phyloP scores from a whole-genome alignment of 306 rosid species.

The Cercis canadensis region DNA sequence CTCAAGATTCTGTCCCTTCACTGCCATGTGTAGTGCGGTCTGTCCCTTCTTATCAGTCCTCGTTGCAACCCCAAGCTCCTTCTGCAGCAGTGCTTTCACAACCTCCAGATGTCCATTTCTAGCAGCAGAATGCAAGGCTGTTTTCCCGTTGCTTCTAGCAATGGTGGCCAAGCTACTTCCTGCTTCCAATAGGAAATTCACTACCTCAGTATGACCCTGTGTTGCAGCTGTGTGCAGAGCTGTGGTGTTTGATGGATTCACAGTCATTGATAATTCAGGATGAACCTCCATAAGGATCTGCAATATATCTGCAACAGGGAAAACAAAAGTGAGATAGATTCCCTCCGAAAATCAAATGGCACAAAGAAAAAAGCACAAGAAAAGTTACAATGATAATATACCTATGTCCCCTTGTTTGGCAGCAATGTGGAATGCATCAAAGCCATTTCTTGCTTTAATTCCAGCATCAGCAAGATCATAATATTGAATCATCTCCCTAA shows the following conservation, averaged over 20 bases:
- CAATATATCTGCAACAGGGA: constrained; percentile 64
- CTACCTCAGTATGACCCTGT: constrained; percentile 82
- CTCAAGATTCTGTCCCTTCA: constrained; percentile 80
- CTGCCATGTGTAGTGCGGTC: constrained; percentile 98
- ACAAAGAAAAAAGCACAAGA: constrained; percentile 27
- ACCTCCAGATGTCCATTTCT: constrained; percentile 89
- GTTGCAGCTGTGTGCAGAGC: constrained; percentile 97
- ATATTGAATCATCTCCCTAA: constrained; percentile 76
- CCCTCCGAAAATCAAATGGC: constrained; percentile 22
- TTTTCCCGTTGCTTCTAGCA: constrained; percentile 92
- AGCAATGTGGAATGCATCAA: constrained; percentile 96
- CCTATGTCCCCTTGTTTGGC: constrained; percentile 97
- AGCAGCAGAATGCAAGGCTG: constrained; percentile 92
- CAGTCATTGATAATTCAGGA: constrained; percentile 89
- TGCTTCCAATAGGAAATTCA: constrained; percentile 69
- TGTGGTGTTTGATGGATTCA: constrained; percentile 89
- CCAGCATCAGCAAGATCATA: constrained; percentile 81
- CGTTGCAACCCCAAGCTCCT: constrained; percentile 63
- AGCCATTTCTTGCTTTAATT: constrained; percentile 88
- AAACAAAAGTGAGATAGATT: background rate
- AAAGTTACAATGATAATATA: constrained; percentile 30
- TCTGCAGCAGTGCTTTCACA: constrained; percentile 60
- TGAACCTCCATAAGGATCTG: constrained; percentile 78
- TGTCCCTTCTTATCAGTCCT: constrained; percentile 92
- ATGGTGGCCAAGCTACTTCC: constrained; percentile 86